Conservation (phyloP, 768 basidiomycete genomes). For the Hypholoma fasciculare region DNA sequence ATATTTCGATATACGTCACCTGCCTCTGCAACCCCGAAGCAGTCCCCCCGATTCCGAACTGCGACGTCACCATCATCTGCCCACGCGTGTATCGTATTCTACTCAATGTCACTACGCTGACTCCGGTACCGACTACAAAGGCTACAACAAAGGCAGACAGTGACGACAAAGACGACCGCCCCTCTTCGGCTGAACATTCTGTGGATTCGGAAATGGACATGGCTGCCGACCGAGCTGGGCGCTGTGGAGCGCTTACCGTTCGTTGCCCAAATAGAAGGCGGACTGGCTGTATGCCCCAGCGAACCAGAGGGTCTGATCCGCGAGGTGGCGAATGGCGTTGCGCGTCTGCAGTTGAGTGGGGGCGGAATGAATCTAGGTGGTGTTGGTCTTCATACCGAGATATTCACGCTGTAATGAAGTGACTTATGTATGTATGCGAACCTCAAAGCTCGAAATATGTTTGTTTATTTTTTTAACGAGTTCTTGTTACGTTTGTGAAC, state of each 20-base stretch:
- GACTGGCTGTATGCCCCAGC: constrained; percentile 77
- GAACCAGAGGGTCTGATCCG: constrained; percentile 73
- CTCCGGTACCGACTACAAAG: not conserved
- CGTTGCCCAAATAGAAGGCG: constrained; percentile 48
- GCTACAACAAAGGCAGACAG: too few species aligned
- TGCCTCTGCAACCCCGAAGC: constrained; percentile 72
- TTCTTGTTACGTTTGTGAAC: too few species aligned
- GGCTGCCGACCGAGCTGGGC: constrained; percentile 11
- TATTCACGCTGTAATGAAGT: constrained; percentile 39
- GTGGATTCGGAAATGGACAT: constrained; percentile 10
- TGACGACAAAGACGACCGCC: not conserved
- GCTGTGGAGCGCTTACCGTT: constrained; percentile 20
- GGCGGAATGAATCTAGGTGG: constrained; percentile 54
- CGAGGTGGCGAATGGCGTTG: constrained; percentile 80
- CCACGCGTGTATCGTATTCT: constrained; percentile 52
- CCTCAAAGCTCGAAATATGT: too few species aligned
- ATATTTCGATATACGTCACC: constrained; percentile 75
- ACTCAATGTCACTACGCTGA: constrained; percentile 4
- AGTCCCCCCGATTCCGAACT: constrained; percentile 66
- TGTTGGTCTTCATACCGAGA: constrained; percentile 75
- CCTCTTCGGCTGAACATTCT: constrained; percentile 6
- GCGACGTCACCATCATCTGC: constrained; percentile 48
- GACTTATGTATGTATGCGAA: too few species aligned
- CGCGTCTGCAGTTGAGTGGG: constrained; percentile 43
- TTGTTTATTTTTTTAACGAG: too few species aligned